Evolutionary conservation across 2,329 filamentous ascomycete species (phyloP), one percentile per base, ranked within the genome.

Genomic region (Hypoxylon sp.): DNA sequence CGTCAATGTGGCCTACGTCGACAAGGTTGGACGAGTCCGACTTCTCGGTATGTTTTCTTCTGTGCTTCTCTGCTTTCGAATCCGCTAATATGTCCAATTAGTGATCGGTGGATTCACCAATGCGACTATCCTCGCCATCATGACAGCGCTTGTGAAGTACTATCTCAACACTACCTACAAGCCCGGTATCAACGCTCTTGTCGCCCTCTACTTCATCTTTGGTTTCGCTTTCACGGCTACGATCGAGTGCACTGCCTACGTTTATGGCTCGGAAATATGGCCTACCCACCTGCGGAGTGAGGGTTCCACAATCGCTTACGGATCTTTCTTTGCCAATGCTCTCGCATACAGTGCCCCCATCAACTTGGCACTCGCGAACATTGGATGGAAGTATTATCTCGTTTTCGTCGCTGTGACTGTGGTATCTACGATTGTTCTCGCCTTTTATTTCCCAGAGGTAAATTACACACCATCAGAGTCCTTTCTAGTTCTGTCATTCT

Each of bases 221-320:
- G 60, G 41, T 2, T 49, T 57, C n/a, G 59, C 60, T 37, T 69
- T 59, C 37, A 63, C 61, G 3, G 55, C 49, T 3, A 65, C 63
- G 11, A 53, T 67, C 23, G 66, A 69, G 27, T 65, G 64, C 31
- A 61, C 63, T 0, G 42, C 59, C 5, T 69, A 69, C 30, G 65
- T 68, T 11, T 71, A 71, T 34, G 61, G 59, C 7, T 65, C 61
- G 11, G 69, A 71, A 44, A 70, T 71, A 19, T 71, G 65, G 63
- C 69, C 68, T 5, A 71, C 68, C 2, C 66, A 69, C 46, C 41
- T 68, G 3, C 63, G 66, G n/a, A 63, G 59, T 44, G 49, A 65
- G 43, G 57, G 60, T 46, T 49, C 55, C 37, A 44, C 57, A 8
- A 31, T 59, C 13, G 48, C 40, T 3, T 61, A 57, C 37, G 54